Evolutionary conservation across 331 rosid species (phyloP).

Genomic region (Rosa hybrid): DNA sequence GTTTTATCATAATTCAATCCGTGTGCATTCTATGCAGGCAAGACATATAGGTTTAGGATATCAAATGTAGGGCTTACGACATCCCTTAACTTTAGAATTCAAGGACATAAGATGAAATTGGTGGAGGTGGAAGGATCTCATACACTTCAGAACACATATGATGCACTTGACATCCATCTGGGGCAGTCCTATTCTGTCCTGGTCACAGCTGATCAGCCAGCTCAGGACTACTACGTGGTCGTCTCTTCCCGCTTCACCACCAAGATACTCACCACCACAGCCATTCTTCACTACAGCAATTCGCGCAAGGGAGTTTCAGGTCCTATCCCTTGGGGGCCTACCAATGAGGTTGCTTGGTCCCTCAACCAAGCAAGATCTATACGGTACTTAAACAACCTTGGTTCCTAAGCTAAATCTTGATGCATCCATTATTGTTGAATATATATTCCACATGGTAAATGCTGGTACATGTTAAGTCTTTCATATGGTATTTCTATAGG

Average conservation of each 20-base stretch:
- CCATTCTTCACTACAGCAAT: slow-evolving; percentile 85
- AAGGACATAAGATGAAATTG: slow-evolving; percentile 72
- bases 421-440: background rate
- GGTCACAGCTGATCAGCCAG: slow-evolving; percentile 90
- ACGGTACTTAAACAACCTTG: slow-evolving; percentile 44
- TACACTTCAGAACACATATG: slow-evolving; percentile 74
- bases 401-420: background rate
- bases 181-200: slow-evolving; percentile 91
- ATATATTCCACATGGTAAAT: background rate
- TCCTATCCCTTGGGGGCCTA: slow-evolving; percentile 75
- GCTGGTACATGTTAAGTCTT: background rate
- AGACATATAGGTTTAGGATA: slow-evolving; percentile 85
- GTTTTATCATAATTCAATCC: background rate
- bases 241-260: slow-evolving; percentile 82
- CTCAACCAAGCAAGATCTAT: slow-evolving; percentile 78
- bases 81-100: slow-evolving; percentile 89
- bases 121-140: slow-evolving; percentile 98
- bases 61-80: slow-evolving; percentile 87
- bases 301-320: slow-evolving; percentile 74
- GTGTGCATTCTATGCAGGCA: slow-evolving; percentile 45
- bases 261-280: slow-evolving; percentile 70
- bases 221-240: slow-evolving; percentile 74
- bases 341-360: slow-evolving; percentile 63
- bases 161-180: slow-evolving; percentile 82
- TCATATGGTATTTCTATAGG: background rate